Base-by-base conservation (phyloP, 1,284 basidiomycete genomes). In the Boletus sp. region DNA sequence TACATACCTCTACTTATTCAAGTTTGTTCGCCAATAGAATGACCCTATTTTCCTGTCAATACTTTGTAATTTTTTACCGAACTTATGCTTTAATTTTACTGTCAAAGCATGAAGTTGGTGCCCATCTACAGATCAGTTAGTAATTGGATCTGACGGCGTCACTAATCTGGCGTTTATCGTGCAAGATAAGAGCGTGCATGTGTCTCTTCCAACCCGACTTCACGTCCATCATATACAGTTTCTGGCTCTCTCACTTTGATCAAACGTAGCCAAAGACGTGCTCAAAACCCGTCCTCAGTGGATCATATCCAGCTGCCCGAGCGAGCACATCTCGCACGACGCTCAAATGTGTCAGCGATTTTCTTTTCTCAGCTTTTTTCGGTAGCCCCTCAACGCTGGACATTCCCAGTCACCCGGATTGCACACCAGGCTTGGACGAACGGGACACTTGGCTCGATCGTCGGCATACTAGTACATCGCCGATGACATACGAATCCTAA, bases 281-380 rank as follows among this genome's bases (percentile, higher is more conserved):
- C 81, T 92, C 58, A 80, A 81, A 33, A 86, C 77, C 29, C 78
- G 92, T 16, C 75, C 94, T 39, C 86, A 94, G 66, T 94, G 92
- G 92, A 84, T 94, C 52, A 88, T 92, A 57, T 77, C 84, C 5
- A 85, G 84, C 65, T 74, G 82, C n/a, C 84, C 72, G 78, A 51
- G 85, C 88, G 1, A 92, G 93, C 65, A 91, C 92, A 2, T 84
- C 88, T 29, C 79, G 92, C 47, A 78, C 81, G 9, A 91, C 88
- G 24, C 76, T 94, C 57, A 91, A 93, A 68, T 78, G 87, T 9
- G 83, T 93, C 45, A 92, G 94, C 65, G 88, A 91, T 64, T 90
- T 82, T 63, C 74, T 93, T 29, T 76, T 92, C 56, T 80, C 82
- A 0, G 66, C 76, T 0, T 61, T 67, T 8, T 60, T 61, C 24